phyloP scores from a whole-genome alignment of 1,284 basidiomycete species.

The Trichosporon faecale region DNA sequence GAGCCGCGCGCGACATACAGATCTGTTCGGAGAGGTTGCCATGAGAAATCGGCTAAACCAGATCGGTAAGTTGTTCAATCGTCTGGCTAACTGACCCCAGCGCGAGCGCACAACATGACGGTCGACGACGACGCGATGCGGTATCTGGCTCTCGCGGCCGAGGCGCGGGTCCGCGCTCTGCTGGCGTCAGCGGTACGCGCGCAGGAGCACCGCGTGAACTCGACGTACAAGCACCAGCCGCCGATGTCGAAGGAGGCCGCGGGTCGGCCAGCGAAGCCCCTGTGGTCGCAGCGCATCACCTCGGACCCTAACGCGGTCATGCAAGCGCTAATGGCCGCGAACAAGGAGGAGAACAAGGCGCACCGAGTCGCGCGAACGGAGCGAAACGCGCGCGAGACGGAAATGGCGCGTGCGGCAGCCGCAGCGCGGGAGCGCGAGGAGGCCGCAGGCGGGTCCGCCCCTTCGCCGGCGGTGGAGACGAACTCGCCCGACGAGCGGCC shows the following conservation, averaged over 20 bases:
- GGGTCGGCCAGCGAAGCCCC: slow-evolving; percentile 17
- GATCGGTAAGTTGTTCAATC: slow-evolving; percentile 27
- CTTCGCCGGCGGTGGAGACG: slow-evolving; percentile 10
- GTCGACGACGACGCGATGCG: slow-evolving; percentile 42
- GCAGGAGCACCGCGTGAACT: slow-evolving; percentile 43
- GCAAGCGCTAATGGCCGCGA: slow-evolving; percentile 33
- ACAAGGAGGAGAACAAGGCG: slow-evolving; percentile 42
- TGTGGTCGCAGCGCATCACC: slow-evolving; percentile 41
- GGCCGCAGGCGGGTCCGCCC: not conserved
- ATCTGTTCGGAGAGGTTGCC: slow-evolving; percentile 37
- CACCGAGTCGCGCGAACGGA: slow-evolving; percentile 42
- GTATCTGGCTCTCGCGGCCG: slow-evolving; percentile 45
- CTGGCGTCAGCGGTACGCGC: slow-evolving; percentile 37
- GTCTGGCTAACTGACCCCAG: slow-evolving; percentile 22
- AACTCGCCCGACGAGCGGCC: slow-evolving; percentile 1
- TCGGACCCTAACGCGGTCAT: slow-evolving; percentile 39
- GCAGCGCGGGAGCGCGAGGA: slow-evolving; percentile 20
- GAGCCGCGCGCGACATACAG: slow-evolving; percentile 34
- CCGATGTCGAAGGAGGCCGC: slow-evolving; percentile 24
- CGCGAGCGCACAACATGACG: slow-evolving; percentile 32
- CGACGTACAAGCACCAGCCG: slow-evolving; percentile 37
- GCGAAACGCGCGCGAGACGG: slow-evolving; percentile 43
- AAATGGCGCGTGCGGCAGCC: slow-evolving; percentile 31
- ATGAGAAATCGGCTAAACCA: slow-evolving; percentile 28
- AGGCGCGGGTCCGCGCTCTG: slow-evolving; percentile 39